A percentile compares a stretch with the other conserved stretches of the same genome.
Evolutionary conservation across 495 filamentous ascomycete genomes (phyloP).

Genomic region (Filosporella fistucella): DNA sequence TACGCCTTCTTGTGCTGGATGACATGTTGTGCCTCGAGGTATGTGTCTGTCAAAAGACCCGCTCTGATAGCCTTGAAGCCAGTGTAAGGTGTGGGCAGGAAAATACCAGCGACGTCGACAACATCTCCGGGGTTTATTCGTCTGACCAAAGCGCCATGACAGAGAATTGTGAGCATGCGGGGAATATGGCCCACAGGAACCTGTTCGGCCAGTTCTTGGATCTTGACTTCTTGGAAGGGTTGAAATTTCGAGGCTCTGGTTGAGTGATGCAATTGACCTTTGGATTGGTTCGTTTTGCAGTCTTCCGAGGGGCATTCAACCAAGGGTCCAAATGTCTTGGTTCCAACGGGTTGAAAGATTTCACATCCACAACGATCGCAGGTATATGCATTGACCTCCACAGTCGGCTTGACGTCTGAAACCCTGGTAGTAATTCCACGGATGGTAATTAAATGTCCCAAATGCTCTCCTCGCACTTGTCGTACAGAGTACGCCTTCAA

Average conservation of each 20-base stretch:
- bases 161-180: constrained; percentile 80
- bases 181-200: constrained; percentile 98
- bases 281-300: constrained; percentile 84
- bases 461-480: constrained; percentile 85
- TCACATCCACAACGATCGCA: constrained; percentile 95
- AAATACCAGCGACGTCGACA: constrained; percentile 89
- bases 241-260: constrained; percentile 94
- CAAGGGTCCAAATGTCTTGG: constrained; percentile 85
- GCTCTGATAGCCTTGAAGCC: constrained; percentile 96
- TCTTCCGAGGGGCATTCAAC: constrained; percentile 81
- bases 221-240: constrained; percentile 97
- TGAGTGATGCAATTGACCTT: constrained; percentile 88
- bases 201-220: constrained; percentile 97
- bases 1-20: constrained; percentile 97
- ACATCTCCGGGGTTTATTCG: constrained; percentile 91
- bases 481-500: constrained; percentile 90
- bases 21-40: constrained; percentile 89
- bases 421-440: constrained; percentile 93
- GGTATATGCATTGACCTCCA: constrained; percentile 93
- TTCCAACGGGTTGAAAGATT: constrained; percentile 93
- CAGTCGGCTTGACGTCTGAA: constrained; percentile 96
- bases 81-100: constrained; percentile 95
- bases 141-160: constrained; percentile 78
- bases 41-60: constrained; percentile 92
- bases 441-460: constrained; percentile 90